These are phyloP conservation scores for Babesia ovata DNA, from an alignment of 169 alveolate genomes.

Conservation along the genomic window DNA sequence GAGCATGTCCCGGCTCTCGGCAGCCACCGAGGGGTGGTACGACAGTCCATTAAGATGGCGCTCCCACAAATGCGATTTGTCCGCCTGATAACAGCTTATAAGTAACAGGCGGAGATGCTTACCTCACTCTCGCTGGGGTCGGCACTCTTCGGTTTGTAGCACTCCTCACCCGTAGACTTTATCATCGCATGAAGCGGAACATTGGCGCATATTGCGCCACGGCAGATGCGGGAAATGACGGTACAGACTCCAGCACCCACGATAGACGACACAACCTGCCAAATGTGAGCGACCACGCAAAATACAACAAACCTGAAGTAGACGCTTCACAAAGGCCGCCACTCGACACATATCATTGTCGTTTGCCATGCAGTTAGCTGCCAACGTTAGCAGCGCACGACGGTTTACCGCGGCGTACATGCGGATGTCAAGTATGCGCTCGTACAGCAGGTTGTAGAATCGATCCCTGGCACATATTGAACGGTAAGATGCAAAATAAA, in stretches of 20 bases:
- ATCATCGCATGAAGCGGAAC: slow-evolving; percentile 1
- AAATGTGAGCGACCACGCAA: neutral
- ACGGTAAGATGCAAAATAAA: neutral
- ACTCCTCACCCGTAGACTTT: neutral
- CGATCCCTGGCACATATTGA: neutral
- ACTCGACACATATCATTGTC: slow-evolving; percentile 8
- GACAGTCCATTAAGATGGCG: slow-evolving; percentile 5
- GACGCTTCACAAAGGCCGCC: slow-evolving; percentile 43
- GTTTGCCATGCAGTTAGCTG: slow-evolving; percentile 5
- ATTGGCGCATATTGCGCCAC: slow-evolving; percentile 16
- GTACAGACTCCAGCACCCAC: slow-evolving; percentile 1
- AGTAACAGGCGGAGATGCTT: neutral
- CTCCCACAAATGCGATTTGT: slow-evolving; percentile 28
- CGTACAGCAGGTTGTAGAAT: slow-evolving; percentile 33
- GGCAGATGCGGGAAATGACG: slow-evolving; percentile 37
- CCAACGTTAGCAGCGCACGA: slow-evolving; percentile 12
- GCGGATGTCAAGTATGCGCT: slow-evolving; percentile 45
- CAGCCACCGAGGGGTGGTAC: slow-evolving; percentile 17
- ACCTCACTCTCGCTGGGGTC: slow-evolving; percentile 16
- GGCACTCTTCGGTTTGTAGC: neutral
- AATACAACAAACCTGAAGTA: slow-evolving; percentile 31
- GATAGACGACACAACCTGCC: slow-evolving; percentile 14
- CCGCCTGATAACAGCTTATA: neutral
- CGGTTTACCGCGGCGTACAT: slow-evolving; percentile 47
- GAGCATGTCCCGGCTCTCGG: neutral